Percentiles rank a stretch among this genome's conserved stretches.
These are phyloP conservation scores for Spergularia marina DNA, from an alignment of 148 eudicot species.

Conservation along the genomic window DNA sequence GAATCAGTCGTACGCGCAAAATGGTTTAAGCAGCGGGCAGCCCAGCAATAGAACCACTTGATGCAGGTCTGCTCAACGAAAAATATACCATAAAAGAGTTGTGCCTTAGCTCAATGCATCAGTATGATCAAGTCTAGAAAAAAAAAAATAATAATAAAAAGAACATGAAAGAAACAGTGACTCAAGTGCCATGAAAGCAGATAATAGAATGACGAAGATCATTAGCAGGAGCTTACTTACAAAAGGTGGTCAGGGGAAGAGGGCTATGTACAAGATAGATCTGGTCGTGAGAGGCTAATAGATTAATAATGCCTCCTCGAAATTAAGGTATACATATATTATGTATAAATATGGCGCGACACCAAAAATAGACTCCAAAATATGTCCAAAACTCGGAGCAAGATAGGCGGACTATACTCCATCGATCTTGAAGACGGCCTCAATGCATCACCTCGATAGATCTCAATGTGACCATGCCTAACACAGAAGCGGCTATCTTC, in stretches of 20 bases:
- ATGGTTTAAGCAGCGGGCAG: too few relatives aligned
- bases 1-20: too few relatives aligned
- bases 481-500: conserved; percentile 15
- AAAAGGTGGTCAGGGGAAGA: conserved; percentile 30
- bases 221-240: conserved; percentile 45
- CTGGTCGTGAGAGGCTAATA: conserved; percentile 19
- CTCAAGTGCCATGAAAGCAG: neutral
- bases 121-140: too few relatives aligned
- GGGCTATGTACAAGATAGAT: conserved; percentile 37
- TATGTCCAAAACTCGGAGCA: conserved; percentile 47
- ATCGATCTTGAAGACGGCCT: conserved; percentile 18
- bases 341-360: conserved; percentile 21
- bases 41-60: too few relatives aligned
- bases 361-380: conserved; percentile 32
- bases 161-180: too few relatives aligned
- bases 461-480: conserved; percentile 8
- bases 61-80: too few relatives aligned
- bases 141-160: too few relatives aligned
- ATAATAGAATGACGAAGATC: conserved; percentile 9
- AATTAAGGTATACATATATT: conserved; percentile 33
- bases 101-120: too few relatives aligned
- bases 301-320: conserved; percentile 26
- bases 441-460: conserved; percentile 19
- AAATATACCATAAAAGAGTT: too few relatives aligned
- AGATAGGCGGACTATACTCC: conserved; percentile 20